Base-by-base conservation (phyloP, 305 asterid species). In the Fraxinus sp. region DNA sequence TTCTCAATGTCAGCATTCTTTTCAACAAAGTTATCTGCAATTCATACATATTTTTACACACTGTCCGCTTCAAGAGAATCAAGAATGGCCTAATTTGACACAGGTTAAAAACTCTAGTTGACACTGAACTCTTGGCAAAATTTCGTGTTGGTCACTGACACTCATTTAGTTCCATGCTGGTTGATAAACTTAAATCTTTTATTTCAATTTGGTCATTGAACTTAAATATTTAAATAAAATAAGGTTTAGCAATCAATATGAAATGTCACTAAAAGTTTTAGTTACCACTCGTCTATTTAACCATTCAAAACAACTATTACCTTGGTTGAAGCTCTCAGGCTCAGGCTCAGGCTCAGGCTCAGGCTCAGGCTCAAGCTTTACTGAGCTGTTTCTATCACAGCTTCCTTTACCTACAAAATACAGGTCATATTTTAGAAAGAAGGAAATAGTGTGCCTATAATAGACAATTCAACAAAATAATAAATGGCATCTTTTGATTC, bases 341-440 rank as follows among this genome's bases (percentile, higher is more conserved):
- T 39, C 76, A 30, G 84, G 79, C 37, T 86, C 76, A 30, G 84
- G 79, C 46, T 39, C 76, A 30, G 84, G 79, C 37, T 86, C 76
- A 30, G 84, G 79, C 46, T 39, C 76, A 30, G 84, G 79, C 44
- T 36, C 84, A 46, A 81, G 49, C 52, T 74, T 76, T 41, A 83
- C 59, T 37, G 5, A 80, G 37, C 10, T 22, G 46, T 80, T 88
- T 3, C 78, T 32, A 80, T 20, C 86, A 1, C 71, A 78, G 79
- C 70, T 81, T 82, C 33, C 90, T 76, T 37, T 71, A 39, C 89
- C 94, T 88, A 86, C 86, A 83, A 44, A 73, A 86, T 36, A 79
- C 70, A 77, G 84, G 52, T 82, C 18, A 3, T 24, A 39, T 55
- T 36, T 86, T 77, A 85, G 79, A 81, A 80, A 39, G 36, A 16